Evolutionary conservation across 768 basidiomycete species (phyloP).

Genomic region (Lentinula raphanica): DNA sequence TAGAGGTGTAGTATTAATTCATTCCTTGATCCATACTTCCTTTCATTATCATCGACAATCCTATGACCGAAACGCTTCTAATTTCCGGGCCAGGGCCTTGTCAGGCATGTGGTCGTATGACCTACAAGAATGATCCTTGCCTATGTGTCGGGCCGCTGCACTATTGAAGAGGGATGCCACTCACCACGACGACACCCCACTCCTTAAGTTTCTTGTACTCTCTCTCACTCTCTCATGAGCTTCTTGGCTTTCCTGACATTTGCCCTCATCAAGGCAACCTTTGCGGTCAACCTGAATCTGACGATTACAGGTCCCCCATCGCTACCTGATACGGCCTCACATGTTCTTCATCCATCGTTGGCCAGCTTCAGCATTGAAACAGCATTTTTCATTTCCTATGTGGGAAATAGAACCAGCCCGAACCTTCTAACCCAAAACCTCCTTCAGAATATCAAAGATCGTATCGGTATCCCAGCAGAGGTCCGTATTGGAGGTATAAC

Average conservation of each 20-base stretch:
- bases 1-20: too few relatives aligned
- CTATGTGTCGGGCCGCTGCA: background rate
- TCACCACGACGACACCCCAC: too few relatives aligned
- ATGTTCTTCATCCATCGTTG: constrained; percentile 36
- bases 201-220: too few relatives aligned
- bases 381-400: constrained; percentile 45
- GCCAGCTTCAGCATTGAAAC: constrained; percentile 54
- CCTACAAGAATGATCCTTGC: background rate
- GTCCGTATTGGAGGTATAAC: constrained; percentile 51
- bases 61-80: background rate
- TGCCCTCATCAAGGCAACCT: background rate
- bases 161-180: too few relatives aligned
- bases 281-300: constrained; percentile 13
- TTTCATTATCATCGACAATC: background rate
- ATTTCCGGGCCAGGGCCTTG: too few relatives aligned
- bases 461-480: constrained; percentile 41
- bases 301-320: constrained; percentile 35
- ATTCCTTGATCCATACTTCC: too few relatives aligned
- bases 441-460: constrained; percentile 38
- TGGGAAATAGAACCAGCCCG: constrained; percentile 40
- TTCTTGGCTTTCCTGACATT: background rate
- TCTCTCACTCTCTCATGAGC: background rate
- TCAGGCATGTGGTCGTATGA: background rate
- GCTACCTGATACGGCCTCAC: constrained; percentile 40
- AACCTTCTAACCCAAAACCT: constrained; percentile 39